Conservation (phyloP, 2,329 filamentous ascomycete species). For the Colletotrichum incanum region DNA sequence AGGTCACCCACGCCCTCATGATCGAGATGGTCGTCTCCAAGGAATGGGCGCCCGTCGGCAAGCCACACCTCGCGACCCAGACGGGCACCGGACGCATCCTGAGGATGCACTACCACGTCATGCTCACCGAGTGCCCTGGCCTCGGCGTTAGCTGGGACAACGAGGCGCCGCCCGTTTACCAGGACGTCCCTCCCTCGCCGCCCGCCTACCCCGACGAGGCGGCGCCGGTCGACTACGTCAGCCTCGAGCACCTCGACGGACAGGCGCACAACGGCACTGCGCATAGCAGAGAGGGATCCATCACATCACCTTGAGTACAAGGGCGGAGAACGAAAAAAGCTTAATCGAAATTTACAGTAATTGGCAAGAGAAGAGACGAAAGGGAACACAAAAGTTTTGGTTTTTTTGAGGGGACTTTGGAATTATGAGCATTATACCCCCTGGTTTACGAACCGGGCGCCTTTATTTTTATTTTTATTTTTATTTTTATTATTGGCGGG, state of each 20-base stretch:
- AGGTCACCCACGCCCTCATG: slow-evolving; percentile 87
- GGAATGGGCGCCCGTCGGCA: slow-evolving; percentile 84
- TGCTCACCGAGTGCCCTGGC: slow-evolving; percentile 86
- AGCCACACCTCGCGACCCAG: slow-evolving; percentile 79
- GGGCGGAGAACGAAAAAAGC: not conserved
- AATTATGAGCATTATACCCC: slow-evolving; percentile 42
- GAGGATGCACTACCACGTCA: slow-evolving; percentile 89
- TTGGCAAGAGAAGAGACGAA: not conserved
- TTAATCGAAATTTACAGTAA: not conserved
- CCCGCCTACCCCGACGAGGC: slow-evolving; percentile 73
- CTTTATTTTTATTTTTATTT: slow-evolving; percentile 8
- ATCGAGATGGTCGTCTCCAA: slow-evolving; percentile 96
- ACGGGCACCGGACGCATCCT: slow-evolving; percentile 93
- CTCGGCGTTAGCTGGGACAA: slow-evolving; percentile 98
- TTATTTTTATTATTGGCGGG: slow-evolving; percentile 15
- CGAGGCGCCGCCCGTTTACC: slow-evolving; percentile 93
- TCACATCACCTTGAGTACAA: slow-evolving; percentile 1
- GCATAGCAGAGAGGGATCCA: slow-evolving; percentile 39
- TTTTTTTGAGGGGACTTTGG: not conserved
- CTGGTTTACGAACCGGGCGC: slow-evolving; percentile 30
- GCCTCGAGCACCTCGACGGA: slow-evolving; percentile 56
- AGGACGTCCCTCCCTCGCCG: slow-evolving; percentile 90
- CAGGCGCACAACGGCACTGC: slow-evolving; percentile 14
- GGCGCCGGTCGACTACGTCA: slow-evolving; percentile 58
- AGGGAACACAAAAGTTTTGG: slow-evolving; percentile 35